Conservation (phyloP, 2,329 filamentous ascomycete genomes). For the Botryotinia narcissicola region DNA sequence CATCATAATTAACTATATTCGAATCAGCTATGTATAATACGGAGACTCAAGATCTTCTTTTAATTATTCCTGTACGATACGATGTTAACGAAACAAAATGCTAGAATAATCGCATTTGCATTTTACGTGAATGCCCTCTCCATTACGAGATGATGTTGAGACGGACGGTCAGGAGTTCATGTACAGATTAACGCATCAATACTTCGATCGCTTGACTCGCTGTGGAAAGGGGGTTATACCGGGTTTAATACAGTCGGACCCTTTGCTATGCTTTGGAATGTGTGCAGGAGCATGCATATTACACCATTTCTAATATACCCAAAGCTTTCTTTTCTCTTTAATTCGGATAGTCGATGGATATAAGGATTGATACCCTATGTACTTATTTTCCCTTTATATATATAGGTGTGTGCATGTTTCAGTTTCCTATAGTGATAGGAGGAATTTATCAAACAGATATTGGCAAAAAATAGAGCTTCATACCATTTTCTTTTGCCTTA, state of each 20-base stretch:
- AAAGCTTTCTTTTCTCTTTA: conserved; percentile 2
- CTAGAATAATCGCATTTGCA: conserved; percentile 10
- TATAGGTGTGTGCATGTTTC: not conserved
- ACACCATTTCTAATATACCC: conserved; percentile 17
- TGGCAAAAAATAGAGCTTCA: not conserved
- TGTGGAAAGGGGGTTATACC: not conserved
- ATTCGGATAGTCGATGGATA: not conserved
- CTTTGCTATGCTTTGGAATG: conserved; percentile 8
- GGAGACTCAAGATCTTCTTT: not conserved
- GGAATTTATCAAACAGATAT: not conserved
- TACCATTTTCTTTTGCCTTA: not conserved
- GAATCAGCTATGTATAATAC: conserved; percentile 17
- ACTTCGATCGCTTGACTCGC: not conserved
- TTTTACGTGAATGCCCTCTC: not conserved
- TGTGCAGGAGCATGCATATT: not conserved
- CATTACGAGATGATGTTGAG: not conserved
- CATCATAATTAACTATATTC: not conserved
- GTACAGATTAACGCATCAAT: not conserved
- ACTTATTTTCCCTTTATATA: not conserved
- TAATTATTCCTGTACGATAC: conserved; percentile 17
- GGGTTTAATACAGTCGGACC: not conserved
- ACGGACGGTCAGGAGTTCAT: not conserved
- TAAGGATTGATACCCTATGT: conserved; percentile 4
- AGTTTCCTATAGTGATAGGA: not conserved
- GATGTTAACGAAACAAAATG: conserved; percentile 5